A percentile compares a stretch with the other conserved stretches of the same genome.
phyloP scores from a whole-genome alignment of 2,329 filamentous ascomycete species.

The Trichoderma semiorbis region DNA sequence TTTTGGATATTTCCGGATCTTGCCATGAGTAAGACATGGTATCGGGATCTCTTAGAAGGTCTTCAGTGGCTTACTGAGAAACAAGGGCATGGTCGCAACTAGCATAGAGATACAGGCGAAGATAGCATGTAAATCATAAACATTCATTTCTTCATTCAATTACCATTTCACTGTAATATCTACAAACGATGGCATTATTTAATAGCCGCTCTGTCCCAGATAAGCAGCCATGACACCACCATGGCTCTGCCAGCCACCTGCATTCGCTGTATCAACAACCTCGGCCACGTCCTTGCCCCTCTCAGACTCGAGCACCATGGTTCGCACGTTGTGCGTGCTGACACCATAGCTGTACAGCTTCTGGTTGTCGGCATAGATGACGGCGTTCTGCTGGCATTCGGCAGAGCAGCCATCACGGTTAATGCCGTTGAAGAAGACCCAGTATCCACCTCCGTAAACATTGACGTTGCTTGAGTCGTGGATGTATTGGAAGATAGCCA shows the following conservation, averaged over 20 bases:
- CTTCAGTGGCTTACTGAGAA: neutral
- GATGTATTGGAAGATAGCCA: slow-evolving; percentile 21
- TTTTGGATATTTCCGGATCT: neutral
- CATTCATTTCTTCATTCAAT: neutral
- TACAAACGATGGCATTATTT: neutral
- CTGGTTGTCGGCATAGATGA: slow-evolving; percentile 21
- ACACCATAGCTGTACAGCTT: slow-evolving; percentile 29
- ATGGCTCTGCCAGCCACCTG: slow-evolving; percentile 27
- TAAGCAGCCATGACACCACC: slow-evolving; percentile 32
- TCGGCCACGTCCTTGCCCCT: slow-evolving; percentile 20
- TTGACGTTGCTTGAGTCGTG: slow-evolving; percentile 21
- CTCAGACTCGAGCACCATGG: slow-evolving; percentile 28
- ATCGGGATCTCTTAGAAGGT: neutral
- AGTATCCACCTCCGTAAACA: slow-evolving; percentile 26
- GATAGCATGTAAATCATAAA: neutral
- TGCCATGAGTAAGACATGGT: neutral
- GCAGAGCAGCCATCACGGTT: slow-evolving; percentile 19
- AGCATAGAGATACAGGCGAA: neutral
- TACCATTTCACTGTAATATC: neutral
- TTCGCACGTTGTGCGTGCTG: slow-evolving; percentile 28
- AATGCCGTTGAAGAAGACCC: slow-evolving; percentile 28
- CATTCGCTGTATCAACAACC: slow-evolving; percentile 24
- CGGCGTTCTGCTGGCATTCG: slow-evolving; percentile 22
- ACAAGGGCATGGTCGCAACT: neutral
- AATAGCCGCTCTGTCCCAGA: slow-evolving; percentile 21